phyloP scores from a whole-genome alignment of 2,329 filamentous ascomycete genomes.

The Verticillium zaregamsianum region DNA sequence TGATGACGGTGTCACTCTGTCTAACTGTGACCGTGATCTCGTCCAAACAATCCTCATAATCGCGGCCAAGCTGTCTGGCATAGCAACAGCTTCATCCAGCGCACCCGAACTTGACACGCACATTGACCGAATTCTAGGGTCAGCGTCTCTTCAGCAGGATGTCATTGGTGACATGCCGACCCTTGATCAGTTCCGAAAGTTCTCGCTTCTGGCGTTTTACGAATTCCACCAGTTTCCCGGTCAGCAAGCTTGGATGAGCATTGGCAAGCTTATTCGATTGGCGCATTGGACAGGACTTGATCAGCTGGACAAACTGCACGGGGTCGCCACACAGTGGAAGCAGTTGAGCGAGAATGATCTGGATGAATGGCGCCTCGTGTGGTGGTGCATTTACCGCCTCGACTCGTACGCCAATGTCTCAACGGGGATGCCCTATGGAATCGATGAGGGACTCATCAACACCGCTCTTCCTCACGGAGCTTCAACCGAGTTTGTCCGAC shows the following conservation, averaged over 20 bases:
- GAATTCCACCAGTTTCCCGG: constrained; percentile 15
- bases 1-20: neutral
- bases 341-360: neutral
- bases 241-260: constrained; percentile 13
- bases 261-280: constrained; percentile 7
- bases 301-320: constrained; percentile 3
- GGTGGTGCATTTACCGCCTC: constrained; percentile 15
- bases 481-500: constrained; percentile 2
- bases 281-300: constrained; percentile 2
- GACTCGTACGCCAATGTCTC: constrained; percentile 13
- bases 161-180: constrained; percentile 2
- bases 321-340: neutral
- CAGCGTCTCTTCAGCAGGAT: no score
- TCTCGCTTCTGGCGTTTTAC: constrained; percentile 10
- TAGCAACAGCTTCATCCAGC: constrained; percentile 1
- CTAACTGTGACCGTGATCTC: neutral
- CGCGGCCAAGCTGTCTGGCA: constrained; percentile 8
- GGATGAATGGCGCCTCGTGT: constrained; percentile 13
- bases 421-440: constrained; percentile 9
- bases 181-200: constrained; percentile 10
- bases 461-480: no score
- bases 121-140: no score
- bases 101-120: no score
- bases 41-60: constrained; percentile 1
- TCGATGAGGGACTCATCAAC: neutral